Percentiles rank a stretch among this genome's conserved stretches.
phyloP scores from a whole-genome alignment of 1,284 basidiomycete species.

The Moniliophthora roreri region DNA sequence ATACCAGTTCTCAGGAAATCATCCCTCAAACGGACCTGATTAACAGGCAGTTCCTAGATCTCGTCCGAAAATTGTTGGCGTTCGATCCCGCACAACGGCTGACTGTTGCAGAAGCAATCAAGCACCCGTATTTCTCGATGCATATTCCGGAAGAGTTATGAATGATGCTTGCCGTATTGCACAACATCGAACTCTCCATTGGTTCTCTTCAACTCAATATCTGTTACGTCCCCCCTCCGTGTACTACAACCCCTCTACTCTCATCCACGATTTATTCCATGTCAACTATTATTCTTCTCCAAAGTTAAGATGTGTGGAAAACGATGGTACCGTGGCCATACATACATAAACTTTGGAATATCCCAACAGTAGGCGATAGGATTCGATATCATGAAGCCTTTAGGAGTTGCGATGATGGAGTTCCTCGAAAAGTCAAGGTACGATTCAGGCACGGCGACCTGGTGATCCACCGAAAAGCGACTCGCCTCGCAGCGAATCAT shows the following conservation, averaged over 20 bases:
- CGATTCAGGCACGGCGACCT: too few species aligned
- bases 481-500: too few species aligned
- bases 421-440: too few species aligned
- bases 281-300: neutral
- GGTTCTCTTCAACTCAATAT: conserved; percentile 8
- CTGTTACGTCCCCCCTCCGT: conserved; percentile 7
- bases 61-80: conserved; percentile 84
- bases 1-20: conserved; percentile 80
- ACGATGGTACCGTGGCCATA: too few species aligned
- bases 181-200: conserved; percentile 5
- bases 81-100: conserved; percentile 91
- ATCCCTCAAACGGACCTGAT: conserved; percentile 72
- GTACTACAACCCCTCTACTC: conserved; percentile 13
- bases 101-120: conserved; percentile 83
- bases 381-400: too few species aligned
- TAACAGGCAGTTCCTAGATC: conserved; percentile 83
- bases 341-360: neutral
- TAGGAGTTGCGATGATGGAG: too few species aligned
- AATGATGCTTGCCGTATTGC: conserved; percentile 15
- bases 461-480: too few species aligned
- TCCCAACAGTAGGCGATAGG: too few species aligned
- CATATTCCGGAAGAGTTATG: conserved; percentile 60
- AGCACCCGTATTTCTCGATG: conserved; percentile 82
- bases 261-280: neutral
- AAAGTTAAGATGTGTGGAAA: neutral